Evolutionary conservation across 2,329 filamentous ascomycete species (phyloP), one percentile per base, ranked within the genome.

Genomic region (Trichoderma lentiforme): DNA sequence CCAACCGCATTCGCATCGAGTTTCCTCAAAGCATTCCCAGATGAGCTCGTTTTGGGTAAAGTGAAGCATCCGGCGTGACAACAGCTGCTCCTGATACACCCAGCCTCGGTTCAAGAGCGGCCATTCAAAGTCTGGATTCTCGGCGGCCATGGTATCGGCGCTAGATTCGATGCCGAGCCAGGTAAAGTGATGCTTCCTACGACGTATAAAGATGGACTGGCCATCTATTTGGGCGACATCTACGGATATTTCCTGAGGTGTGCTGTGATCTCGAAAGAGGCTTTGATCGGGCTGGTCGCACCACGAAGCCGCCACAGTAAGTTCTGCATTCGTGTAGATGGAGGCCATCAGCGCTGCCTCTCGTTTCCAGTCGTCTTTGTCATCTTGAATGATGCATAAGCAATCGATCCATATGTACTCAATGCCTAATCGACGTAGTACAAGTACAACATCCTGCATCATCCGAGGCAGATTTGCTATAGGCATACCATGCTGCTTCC

Each of bases 11-110:
- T 75, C 72, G 39, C 74, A 76, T 6, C 11, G 53, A 6, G 56
- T 64, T 34, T 21, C 8, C 9, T 71, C 56, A 47, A 57, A 57
- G 26, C 75, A 77, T 21, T 75, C 74, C 71, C 73, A 75, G 26
- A 74, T 28, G 0, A 75, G n/a, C 53, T 78, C 73, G 4, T 73
- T 51, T 4, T 39, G 56, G 1, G 71, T 69, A 58, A 76, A 76
- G 67, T 75, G 70, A 8, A 78, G 68, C 15, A 75, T 73, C 1
- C 76, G 73, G 2, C 73, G 73, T 0, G 75, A 75, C 3, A 76
- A 72, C 8, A 75, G 64, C 5, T 73, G 73, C 32, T 78, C 76
- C 34, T 77, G 76, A 36, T 75, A 77, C 11, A 75, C 72, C 76
- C 76, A 76, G 3, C 71, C 73, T 11, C 76, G 26, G 1, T 14